Evolutionary conservation across 768 basidiomycete genomes (phyloP).

Genomic region (Tylopilus sp.): DNA sequence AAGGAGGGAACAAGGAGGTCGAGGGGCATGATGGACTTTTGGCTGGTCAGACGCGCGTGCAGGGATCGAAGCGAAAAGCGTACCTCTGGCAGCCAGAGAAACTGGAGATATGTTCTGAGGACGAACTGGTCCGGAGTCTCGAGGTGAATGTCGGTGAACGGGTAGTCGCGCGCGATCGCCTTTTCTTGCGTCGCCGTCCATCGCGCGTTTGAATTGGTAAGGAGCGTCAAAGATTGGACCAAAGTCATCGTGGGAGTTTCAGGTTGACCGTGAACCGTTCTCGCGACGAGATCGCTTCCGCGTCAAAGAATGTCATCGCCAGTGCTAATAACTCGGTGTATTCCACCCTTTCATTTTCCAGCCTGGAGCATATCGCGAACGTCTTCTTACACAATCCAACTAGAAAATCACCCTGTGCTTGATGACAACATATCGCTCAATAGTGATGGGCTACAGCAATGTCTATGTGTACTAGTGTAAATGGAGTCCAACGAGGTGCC

Average conservation of each 20-base stretch:
- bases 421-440: too few relatives aligned
- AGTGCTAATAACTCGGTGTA: too few relatives aligned
- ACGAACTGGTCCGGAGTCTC: constrained; percentile 57
- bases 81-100: constrained; percentile 77
- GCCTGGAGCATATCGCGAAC: too few relatives aligned
- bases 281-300: too few relatives aligned
- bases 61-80: background rate
- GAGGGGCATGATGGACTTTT: constrained; percentile 71
- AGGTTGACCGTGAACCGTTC: too few relatives aligned
- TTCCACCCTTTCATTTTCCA: too few relatives aligned
- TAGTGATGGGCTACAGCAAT: too few relatives aligned
- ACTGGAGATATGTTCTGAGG: constrained; percentile 66
- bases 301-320: too few relatives aligned
- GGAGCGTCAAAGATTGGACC: constrained; percentile 20
- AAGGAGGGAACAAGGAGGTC: constrained; percentile 52
- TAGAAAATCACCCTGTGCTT: too few relatives aligned
- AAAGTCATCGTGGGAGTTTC: constrained; percentile 14
- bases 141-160: constrained; percentile 40
- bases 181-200: constrained; percentile 65
- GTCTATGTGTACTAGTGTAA: too few relatives aligned
- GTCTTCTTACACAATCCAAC: too few relatives aligned
- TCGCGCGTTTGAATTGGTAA: constrained; percentile 26
- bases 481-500: too few relatives aligned
- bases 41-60: constrained; percentile 11
- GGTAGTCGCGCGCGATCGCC: constrained; percentile 51